Base-by-base conservation (phyloP, 2,329 filamentous ascomycete species). In the Diaporthe batatas region DNA sequence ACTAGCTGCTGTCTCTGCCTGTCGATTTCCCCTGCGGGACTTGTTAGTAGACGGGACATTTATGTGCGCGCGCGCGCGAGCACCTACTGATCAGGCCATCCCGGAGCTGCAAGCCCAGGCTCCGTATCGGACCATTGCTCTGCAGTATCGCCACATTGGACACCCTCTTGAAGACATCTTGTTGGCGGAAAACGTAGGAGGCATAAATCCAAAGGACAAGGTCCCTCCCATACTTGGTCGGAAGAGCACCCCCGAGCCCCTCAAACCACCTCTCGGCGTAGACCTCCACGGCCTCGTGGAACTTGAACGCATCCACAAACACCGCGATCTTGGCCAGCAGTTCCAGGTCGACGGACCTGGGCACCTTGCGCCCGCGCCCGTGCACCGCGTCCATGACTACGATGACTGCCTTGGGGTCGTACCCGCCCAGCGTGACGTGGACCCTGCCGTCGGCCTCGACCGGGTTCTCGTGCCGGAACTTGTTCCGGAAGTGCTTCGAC, bases 351-450 rank as follows among this genome's bases (percentile, higher is more conserved):
- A 87, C 73, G 0, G 73, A 62, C 51, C 77, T 77, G 0, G 85
- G 84, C 18, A 88, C 80, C 54, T 82, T 80, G n/a, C 79, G 74
- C 18, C 79, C 81, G 4, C 81, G 81, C 64, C 82, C 79, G 76
- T 88, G 86, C 12, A 88, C 77, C n/a, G 85, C 83, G 72, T 85
- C 82, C 62, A 87, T 77, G 0, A 87, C 70, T 23, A 83, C 81
- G 11, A 81, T 77, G 6, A 87, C 79, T 0, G 84, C 83, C 8
- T 82, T 77, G 5, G 78, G 75, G 69, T 87, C 81, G 70, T 81
- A 79, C 21, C 78, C 78, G 5, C 77, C 77, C 7, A 82, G 73
- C 5, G 71, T 73, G 8, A 82, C 70, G 69, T 82, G 80, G 7
- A 79, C 69, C 55, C 81, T 78, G 18, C 80, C 80, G 59, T 82